phyloP scores from a whole-genome alignment of 2,329 filamentous ascomycete genomes.

The Penicillium sp. region DNA sequence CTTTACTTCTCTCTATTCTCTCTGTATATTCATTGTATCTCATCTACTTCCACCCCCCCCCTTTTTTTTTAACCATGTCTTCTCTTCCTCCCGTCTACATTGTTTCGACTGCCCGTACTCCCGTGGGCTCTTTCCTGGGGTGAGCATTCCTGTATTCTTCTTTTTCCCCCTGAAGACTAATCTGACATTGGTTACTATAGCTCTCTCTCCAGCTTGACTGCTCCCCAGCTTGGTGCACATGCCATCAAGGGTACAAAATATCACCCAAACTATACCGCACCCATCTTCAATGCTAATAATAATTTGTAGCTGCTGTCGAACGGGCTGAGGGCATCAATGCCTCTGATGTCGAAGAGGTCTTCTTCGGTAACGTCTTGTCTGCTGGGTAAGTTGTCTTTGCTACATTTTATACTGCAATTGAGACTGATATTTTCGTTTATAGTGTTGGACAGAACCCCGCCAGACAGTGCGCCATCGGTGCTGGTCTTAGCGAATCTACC shows the following conservation, averaged over 20 bases:
- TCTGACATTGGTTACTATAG: constrained; percentile 48
- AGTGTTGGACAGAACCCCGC: constrained; percentile 96
- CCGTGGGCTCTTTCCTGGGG: constrained; percentile 93
- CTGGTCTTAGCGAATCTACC: constrained; percentile 75
- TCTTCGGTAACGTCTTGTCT: constrained; percentile 96
- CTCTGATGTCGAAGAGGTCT: constrained; percentile 90
- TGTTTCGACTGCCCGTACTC: constrained; percentile 85
- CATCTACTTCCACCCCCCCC: neutral
- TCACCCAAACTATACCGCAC: neutral
- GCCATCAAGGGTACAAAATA: constrained; percentile 78
- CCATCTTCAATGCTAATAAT: constrained; percentile 15
- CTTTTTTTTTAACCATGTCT: constrained; percentile 59
- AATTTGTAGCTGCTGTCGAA: constrained; percentile 67
- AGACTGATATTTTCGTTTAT: constrained; percentile 17
- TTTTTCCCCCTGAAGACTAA: constrained; percentile 1
- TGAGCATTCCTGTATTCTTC: constrained; percentile 46
- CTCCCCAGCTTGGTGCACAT: constrained; percentile 81
- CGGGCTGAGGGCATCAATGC: constrained; percentile 83
- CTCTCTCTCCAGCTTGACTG: constrained; percentile 82
- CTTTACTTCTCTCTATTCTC: neutral
- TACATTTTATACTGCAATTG: constrained; percentile 1
- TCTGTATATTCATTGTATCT: constrained; percentile 1
- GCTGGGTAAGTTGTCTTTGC: constrained; percentile 67
- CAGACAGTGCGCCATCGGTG: constrained; percentile 86
- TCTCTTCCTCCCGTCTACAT: constrained; percentile 89